phyloP scores from a whole-genome alignment of 176 grass and related monocot genomes.

The Aegilops tauschii region DNA sequence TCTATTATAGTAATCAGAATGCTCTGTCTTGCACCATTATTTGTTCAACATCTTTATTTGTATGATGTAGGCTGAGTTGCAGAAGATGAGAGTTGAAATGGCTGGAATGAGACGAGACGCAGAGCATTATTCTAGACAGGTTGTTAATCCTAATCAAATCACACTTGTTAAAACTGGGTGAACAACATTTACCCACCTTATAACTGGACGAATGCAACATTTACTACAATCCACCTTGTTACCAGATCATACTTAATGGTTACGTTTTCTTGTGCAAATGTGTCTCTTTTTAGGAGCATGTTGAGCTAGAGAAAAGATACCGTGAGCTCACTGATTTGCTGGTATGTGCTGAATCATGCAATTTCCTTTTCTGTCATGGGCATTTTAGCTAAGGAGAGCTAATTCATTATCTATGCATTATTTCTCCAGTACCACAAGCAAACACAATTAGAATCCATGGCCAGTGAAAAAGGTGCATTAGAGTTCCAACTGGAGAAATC shows the following conservation, averaged over 20 bases:
- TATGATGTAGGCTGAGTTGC: constrained; percentile 78
- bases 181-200: not conserved
- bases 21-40: constrained; percentile 27
- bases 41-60: not conserved
- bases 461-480: constrained; percentile 88
- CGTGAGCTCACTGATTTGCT: constrained; percentile 96
- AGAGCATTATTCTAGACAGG: constrained; percentile 99
- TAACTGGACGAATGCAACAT: not conserved
- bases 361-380: not conserved
- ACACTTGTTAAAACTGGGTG: not conserved
- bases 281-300: constrained; percentile 73
- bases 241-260: not conserved
- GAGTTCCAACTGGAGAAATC: constrained; percentile 98
- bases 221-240: not conserved
- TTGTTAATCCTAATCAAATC: constrained; percentile 19
- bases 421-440: constrained; percentile 96
- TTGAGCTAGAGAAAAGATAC: constrained; percentile 98
- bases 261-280: constrained; percentile 11
- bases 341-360: constrained; percentile 47
- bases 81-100: constrained; percentile 99
- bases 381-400: not conserved
- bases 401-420: constrained; percentile 25
- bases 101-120: constrained; percentile 98
- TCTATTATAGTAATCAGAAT: constrained; percentile 12
- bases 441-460: constrained; percentile 95